Evolutionary conservation across 192 early-diverging fungal genomes (phyloP), one percentile per base, ranked within the genome.

Genomic region (Mycoemilia scoparia): DNA sequence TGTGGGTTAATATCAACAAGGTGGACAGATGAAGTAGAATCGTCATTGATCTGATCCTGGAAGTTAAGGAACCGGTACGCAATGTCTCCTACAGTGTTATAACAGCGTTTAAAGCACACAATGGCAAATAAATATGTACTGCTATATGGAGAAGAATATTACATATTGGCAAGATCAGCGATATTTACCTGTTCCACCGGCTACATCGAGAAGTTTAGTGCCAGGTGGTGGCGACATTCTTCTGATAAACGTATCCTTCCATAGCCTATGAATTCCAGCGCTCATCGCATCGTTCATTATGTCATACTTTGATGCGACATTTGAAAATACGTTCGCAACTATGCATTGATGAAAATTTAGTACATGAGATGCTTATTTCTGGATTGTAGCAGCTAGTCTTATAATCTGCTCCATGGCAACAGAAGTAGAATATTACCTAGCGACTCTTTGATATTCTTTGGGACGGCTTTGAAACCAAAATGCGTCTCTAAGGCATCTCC

Each of bases 231-330:
- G 87, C 1, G 82, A 73, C 60, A 98, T 65, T 13, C 55, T 64
- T 15, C 72, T 67, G 38, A 98, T 81, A 52, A 85, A 84, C 47
- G 87, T 73, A 45, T 93, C 86, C 47, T 98, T 98, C 93, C 93
- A 98, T 21, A 93, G 49, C 34, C 90, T 71, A 53, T 98, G 90
- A 13, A 98, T 57, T 19, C 93, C 93, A 19, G 70, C 60, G 49
- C 77, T 82, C 90, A 96, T 96, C 12, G 81, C 76, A 39, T 96
- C 90, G 65, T 96, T 96, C 93, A 98, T 96, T 7, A 90, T 38
- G 52, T 98, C 93, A 64, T 98, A 98, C 31, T 79, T 89, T n/a
- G 64, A 53, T 2, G 93, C 93, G 12, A 98, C 93, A 44, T 70
- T 86, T n/a, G 77, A 69, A 52, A 96, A 97, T 8, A 97, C 93